Conservation (phyloP, 495 filamentous ascomycete species). For the Stereocaulon alpinum region DNA sequence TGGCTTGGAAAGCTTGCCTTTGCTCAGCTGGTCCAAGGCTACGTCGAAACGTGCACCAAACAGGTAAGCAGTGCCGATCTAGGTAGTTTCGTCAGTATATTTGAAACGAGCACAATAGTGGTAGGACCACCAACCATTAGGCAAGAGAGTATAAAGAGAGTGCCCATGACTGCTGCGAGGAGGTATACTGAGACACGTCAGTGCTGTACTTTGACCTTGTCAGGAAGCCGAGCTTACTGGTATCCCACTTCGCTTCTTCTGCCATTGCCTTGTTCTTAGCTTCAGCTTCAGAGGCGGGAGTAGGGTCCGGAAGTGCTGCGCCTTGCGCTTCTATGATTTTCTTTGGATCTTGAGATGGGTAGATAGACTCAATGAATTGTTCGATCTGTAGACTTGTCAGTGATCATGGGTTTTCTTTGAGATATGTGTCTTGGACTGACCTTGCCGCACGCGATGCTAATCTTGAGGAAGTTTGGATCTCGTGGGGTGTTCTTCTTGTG, state of each 20-base stretch:
- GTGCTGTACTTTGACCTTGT: neutral
- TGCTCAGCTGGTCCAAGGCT: constrained; percentile 43
- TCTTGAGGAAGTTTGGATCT: constrained; percentile 89
- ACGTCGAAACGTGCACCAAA: constrained; percentile 60
- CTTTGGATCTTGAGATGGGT: constrained; percentile 59
- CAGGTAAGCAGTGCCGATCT: constrained; percentile 59
- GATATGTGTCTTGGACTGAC: constrained; percentile 36
- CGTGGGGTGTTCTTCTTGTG: constrained; percentile 89
- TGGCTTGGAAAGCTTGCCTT: constrained; percentile 33
- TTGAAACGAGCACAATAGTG: neutral
- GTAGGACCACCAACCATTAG: constrained; percentile 49
- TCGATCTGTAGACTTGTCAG: constrained; percentile 56
- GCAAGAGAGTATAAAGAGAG: constrained; percentile 48
- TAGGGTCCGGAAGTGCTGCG: constrained; percentile 32
- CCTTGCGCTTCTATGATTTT: constrained; percentile 30
- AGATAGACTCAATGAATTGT: constrained; percentile 92
- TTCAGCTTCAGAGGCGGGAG: constrained; percentile 32
- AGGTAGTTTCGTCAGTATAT: constrained; percentile 1
- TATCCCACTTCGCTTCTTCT: constrained; percentile 29
- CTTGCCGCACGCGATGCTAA: constrained; percentile 82
- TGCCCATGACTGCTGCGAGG: constrained; percentile 47
- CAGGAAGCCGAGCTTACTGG: constrained; percentile 5
- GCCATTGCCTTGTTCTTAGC: constrained; percentile 40
- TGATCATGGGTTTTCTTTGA: constrained; percentile 7
- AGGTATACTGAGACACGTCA: constrained; percentile 43